Evolutionary conservation across 345 rosid genomes (phyloP).

Genomic region (Draba incana): DNA sequence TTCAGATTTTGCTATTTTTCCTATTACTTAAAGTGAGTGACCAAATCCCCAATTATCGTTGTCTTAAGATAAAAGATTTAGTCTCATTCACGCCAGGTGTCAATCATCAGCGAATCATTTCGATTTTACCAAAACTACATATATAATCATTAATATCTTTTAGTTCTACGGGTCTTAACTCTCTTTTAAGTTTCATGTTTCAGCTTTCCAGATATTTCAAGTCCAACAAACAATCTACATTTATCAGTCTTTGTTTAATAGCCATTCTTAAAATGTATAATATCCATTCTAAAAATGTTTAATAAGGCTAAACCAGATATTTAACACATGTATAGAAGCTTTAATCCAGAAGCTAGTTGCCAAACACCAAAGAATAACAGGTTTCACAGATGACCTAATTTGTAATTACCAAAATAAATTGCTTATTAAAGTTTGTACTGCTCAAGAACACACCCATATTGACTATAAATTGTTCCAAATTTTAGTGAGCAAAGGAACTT

Average conservation of each 20-base stretch:
- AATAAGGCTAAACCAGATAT: neutral
- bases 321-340: constrained; percentile 11
- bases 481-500: no score
- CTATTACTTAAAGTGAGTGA: constrained; percentile 36
- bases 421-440: neutral
- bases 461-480: neutral
- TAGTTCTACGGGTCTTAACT: constrained; percentile 3
- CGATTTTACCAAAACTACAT: constrained; percentile 23
- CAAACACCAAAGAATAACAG: neutral
- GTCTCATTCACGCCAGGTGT: constrained; percentile 39
- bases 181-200: constrained; percentile 20
- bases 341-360: neutral
- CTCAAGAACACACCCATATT: constrained; percentile 14
- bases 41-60: constrained; percentile 36
- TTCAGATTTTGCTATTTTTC: constrained; percentile 25
- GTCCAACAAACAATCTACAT: constrained; percentile 2
- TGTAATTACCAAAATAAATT: neutral
- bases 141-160: constrained; percentile 30
- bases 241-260: neutral
- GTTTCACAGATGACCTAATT: constrained; percentile 1
- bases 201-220: constrained; percentile 12
- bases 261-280: no score
- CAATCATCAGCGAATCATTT: constrained; percentile 46
- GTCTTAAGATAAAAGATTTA: constrained; percentile 30
- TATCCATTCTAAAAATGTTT: no score